Percentiles rank a stretch among this genome's conserved stretches.
phyloP scores from a whole-genome alignment of 345 rosid species.

The Populus ilicifolia region DNA sequence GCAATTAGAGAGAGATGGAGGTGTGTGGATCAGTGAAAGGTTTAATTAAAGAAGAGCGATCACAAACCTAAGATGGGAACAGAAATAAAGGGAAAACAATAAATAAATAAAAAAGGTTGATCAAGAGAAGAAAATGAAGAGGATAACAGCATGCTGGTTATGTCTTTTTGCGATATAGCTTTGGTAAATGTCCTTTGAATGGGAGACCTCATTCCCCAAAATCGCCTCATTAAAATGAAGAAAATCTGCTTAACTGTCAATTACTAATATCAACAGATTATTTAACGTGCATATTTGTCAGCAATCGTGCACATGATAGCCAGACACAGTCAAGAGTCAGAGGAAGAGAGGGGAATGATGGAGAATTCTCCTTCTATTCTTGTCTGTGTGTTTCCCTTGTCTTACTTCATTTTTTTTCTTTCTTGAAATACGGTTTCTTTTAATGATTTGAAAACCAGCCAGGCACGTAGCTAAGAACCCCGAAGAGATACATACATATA shows the following conservation, averaged over 20 bases:
- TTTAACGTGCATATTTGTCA: constrained; percentile 11
- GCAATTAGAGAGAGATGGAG: not conserved
- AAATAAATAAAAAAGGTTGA: not conserved
- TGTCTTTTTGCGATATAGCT: constrained; percentile 17
- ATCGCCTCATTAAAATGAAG: constrained; percentile 50
- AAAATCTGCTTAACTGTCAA: constrained; percentile 45
- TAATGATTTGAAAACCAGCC: not conserved
- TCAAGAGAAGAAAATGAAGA: constrained; percentile 1
- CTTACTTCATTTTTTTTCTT: no score
- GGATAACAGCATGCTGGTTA: not conserved
- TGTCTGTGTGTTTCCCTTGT: not conserved
- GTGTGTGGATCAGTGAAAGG: constrained; percentile 42
- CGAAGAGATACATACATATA: not conserved
- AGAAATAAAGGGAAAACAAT: constrained; percentile 42
- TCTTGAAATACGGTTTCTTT: not conserved
- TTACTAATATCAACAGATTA: constrained; percentile 12
- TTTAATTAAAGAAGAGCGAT: constrained; percentile 15
- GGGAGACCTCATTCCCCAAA: constrained; percentile 60
- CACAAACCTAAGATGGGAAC: constrained; percentile 42
- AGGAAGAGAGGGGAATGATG: constrained; percentile 7
- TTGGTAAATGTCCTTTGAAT: constrained; percentile 59
- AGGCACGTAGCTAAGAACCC: not conserved
- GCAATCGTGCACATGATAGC: constrained; percentile 11
- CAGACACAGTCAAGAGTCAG: constrained; percentile 5
- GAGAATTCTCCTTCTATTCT: constrained; percentile 7